These are phyloP conservation scores for Myxozyma mucilagina DNA, from an alignment of 805 yeast species.

Conservation along the genomic window DNA sequence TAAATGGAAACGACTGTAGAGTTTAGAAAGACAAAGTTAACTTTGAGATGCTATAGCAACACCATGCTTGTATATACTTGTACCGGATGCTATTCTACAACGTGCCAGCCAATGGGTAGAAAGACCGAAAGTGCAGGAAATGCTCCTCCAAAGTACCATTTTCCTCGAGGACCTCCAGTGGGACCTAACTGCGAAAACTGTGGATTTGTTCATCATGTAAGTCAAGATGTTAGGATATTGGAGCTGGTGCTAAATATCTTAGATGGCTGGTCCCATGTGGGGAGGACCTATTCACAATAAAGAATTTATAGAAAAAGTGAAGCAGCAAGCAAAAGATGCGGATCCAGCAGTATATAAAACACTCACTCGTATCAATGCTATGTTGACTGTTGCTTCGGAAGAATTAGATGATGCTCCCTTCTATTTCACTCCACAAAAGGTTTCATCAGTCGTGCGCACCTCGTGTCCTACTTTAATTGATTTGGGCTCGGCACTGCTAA, in stretches of 20 bases:
- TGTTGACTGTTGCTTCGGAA: conserved; percentile 78
- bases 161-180: conserved; percentile 64
- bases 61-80: conserved; percentile 81
- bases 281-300: conserved; percentile 73
- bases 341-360: conserved; percentile 70
- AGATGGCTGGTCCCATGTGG: conserved; percentile 95
- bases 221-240: background rate
- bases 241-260: background rate
- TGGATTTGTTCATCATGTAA: conserved; percentile 57
- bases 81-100: conserved; percentile 77
- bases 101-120: conserved; percentile 75
- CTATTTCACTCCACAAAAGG: conserved; percentile 75
- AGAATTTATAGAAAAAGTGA: conserved; percentile 64
- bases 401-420: conserved; percentile 73
- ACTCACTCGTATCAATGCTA: conserved; percentile 80
- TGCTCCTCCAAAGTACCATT: conserved; percentile 55
- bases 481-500: conserved; percentile 77
- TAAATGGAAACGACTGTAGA: background rate
- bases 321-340: conserved; percentile 53
- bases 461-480: conserved; percentile 78
- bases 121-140: conserved; percentile 37
- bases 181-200: conserved; percentile 69
- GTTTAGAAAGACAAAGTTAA: background rate
- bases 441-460: conserved; percentile 73
- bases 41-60: conserved; percentile 45